Conservation (phyloP, 192 early-diverging fungal species). For the Oehlia diaphana region DNA sequence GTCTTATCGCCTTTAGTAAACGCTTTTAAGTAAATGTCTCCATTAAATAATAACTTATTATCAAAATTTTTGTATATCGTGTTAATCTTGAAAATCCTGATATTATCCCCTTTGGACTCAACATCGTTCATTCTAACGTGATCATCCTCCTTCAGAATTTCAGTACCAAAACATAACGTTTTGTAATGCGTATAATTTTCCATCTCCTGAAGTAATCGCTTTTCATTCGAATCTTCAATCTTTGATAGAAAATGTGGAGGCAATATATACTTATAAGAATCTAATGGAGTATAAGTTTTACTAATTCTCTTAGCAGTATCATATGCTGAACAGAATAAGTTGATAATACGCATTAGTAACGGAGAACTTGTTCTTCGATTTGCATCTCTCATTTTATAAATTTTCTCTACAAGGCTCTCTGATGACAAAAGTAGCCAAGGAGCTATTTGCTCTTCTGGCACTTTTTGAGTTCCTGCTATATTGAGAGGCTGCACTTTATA, state of each 20-base stretch:
- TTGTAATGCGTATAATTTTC: conserved; percentile 4
- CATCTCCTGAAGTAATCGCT: background rate
- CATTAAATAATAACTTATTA: conserved; percentile 11
- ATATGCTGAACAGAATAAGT: background rate
- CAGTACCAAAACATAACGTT: background rate
- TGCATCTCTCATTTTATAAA: background rate
- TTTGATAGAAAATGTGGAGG: background rate
- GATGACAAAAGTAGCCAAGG: background rate
- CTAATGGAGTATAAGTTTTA: background rate
- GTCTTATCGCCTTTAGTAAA: background rate
- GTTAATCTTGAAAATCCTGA: conserved; percentile 1
- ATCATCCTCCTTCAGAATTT: conserved; percentile 6
- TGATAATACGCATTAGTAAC: background rate
- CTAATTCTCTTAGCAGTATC: background rate
- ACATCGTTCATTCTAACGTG: background rate
- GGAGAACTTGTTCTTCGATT: background rate
- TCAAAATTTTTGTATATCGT: conserved; percentile 5
- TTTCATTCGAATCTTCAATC: background rate
- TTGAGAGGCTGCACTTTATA: background rate
- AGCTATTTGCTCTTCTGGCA: background rate
- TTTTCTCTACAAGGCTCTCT: background rate
- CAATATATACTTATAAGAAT: background rate
- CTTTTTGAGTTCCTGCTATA: background rate
- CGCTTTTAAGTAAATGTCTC: background rate
- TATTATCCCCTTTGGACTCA: background rate